Base-by-base conservation (phyloP, 495 filamentous ascomycete genomes). In the Penicillium taxi region DNA sequence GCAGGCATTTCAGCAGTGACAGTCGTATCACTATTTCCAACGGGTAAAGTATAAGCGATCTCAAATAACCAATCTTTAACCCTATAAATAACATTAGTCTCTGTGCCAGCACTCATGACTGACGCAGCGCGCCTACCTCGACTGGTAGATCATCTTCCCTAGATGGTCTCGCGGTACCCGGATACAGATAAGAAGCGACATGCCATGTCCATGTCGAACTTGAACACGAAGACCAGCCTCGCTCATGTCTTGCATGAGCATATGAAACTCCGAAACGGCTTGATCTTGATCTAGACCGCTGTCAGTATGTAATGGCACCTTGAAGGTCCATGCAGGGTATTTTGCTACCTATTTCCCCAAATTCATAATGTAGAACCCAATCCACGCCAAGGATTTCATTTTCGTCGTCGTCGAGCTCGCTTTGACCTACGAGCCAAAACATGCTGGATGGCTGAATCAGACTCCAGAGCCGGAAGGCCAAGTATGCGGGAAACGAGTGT, bases 51-150 rank as follows among this genome's bases (percentile, higher is more conserved):
- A 37, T 81, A 69, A 31, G 82, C 76, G 23, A 96, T 82, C 16
- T 89, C 85, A 53, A 84, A 82, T 19, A 96, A 74, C 89, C 88
- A 98, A 63, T 98, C 91, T 55, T 88, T 87, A 22, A 95, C 75
- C 46, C 91, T 86, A 49, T 50, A 47, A 2, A 30, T 4, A 13
- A 4, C 9, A 44, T 50, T 16, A 50, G 42, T 14, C 25, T 11
- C 6, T 20, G 3, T 9, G n/a, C 9, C 15, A 16, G 19, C 13
- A 26, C n/a, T 6, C 6, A 37, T 30, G 47, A 35, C 5, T 30
- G 23, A 9, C 11, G 15, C 21, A 12, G 12, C 15, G 15, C 9
- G 13, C 19, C 26, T 48, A 78, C 77, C 77, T 67, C 11, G 78
- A 82, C 29, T 79, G 69, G 40, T 85, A 82, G 33, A 84, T 68